These are phyloP conservation scores for Cryphonectria nitschkei DNA, from an alignment of 2,329 filamentous ascomycete genomes.

Conservation along the genomic window DNA sequence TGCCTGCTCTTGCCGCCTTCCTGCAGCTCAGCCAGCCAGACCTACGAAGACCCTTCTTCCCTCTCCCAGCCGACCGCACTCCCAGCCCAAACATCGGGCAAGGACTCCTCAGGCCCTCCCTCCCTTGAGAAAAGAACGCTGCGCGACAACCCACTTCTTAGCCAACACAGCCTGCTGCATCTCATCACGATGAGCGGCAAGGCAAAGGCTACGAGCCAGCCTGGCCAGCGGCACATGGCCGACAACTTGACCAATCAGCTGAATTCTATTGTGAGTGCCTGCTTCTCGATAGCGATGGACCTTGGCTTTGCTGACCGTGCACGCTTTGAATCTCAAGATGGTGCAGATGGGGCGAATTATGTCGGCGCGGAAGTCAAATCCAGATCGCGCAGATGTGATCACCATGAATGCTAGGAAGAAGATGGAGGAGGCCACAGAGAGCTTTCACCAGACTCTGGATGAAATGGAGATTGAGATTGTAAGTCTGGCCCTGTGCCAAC, in stretches of 20 bases:
- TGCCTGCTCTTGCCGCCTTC: neutral
- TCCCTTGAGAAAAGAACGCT: neutral
- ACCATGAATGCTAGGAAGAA: slow-evolving; percentile 24
- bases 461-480: slow-evolving; percentile 29
- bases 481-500: neutral
- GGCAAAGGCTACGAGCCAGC: neutral
- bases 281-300: neutral
- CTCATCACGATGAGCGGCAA: slow-evolving; percentile 12
- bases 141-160: neutral
- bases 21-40: neutral
- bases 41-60: neutral
- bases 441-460: slow-evolving; percentile 29
- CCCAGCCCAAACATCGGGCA: neutral
- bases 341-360: slow-evolving; percentile 29
- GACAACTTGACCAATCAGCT: slow-evolving; percentile 27
- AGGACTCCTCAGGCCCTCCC: neutral
- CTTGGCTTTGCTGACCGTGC: slow-evolving; percentile 13
- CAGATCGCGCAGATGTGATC: slow-evolving; percentile 24
- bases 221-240: slow-evolving; percentile 23
- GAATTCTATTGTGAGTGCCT: slow-evolving; percentile 25
- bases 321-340: slow-evolving; percentile 13
- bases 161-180: neutral
- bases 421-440: slow-evolving; percentile 26
- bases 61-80: neutral
- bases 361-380: slow-evolving; percentile 13